Base-by-base conservation (phyloP, 371 early-diverging fungal species). In the Mucor ambiguus region DNA sequence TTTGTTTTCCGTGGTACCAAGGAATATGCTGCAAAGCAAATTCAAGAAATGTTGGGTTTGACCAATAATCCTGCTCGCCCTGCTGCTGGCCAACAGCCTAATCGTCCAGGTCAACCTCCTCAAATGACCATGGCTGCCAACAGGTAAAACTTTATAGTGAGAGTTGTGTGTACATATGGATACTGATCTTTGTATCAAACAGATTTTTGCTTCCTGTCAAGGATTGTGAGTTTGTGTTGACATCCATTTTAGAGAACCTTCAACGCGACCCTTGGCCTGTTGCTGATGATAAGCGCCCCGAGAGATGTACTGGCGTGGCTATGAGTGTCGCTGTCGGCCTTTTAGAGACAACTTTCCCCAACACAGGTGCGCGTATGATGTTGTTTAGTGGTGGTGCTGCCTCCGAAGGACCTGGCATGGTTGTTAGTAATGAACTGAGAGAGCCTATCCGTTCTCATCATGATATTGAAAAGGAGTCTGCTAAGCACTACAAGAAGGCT, bases 261-360 rank as follows among this genome's bases (percentile, higher is more conserved):
- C 95, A 96, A 81, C 89, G 89, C 56, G 99, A 99, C 77, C 98
- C 99, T n/a, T 99, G 99, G 97, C 97, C 99, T 4, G 98, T 98
- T 7, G 90, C 92, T 26, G 86, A 87, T 64, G 99, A 96, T 66
- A 93, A 93, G 74, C 95, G 99, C 63, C 93, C 97, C 37, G 88
- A 95, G 67, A 87, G 99, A 60, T 98, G 98, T 81, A 99, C 99
- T 7, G 99, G 99, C 61, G 94, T 96, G 8, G 99, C 99, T 0
- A 83, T 98, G 74, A 90, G 93, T 58, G 93, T 99, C n/a, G 99
- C 99, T 16, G 89, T 95, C 32, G 92, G 96, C 4, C 82, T 99
- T 24, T 81, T 99, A 68, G 99, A 99, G 89, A 82, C 92, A 11
- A 89, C 95, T 0, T 98, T 93, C 81, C 96, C 94, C 65, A 94